Percentiles rank a stretch among this genome's conserved stretches.
Evolutionary conservation across 768 basidiomycete genomes (phyloP).

Genomic region (Asterophora lycoperdoides): DNA sequence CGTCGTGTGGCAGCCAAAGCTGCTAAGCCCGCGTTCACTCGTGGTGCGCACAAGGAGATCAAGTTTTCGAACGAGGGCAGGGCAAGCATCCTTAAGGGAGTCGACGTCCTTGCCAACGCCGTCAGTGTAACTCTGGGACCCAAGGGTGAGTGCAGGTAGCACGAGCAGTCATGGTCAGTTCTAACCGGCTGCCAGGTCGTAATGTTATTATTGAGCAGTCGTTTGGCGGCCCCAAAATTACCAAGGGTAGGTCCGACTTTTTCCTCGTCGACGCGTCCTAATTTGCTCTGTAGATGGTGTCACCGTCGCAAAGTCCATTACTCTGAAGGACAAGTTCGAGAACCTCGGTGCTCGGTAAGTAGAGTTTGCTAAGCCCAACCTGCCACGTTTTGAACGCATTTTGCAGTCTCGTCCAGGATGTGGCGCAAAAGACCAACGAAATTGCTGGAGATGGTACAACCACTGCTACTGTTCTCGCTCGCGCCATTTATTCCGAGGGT

Average conservation of each 20-base stretch:
- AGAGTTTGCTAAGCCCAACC: neutral
- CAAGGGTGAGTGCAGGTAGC: conserved; percentile 55
- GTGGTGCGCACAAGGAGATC: conserved; percentile 93
- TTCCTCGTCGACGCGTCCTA: neutral
- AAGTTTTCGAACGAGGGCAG: conserved; percentile 95
- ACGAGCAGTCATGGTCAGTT: neutral
- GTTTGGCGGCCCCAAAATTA: conserved; percentile 89
- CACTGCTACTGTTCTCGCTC: conserved; percentile 94
- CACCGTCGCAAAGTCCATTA: conserved; percentile 93
- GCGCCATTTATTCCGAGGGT: conserved; percentile 97
- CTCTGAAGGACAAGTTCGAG: conserved; percentile 96
- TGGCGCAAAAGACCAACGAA: conserved; percentile 96
- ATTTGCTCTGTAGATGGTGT: conserved; percentile 73
- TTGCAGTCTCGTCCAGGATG: conserved; percentile 84
- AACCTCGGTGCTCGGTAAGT: conserved; percentile 94
- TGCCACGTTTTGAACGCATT: neutral
- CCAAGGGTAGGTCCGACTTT: conserved; percentile 63
- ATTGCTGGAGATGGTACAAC: conserved; percentile 97
- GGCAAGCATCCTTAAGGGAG: conserved; percentile 90
- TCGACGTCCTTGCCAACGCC: conserved; percentile 95
- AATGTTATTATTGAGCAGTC: conserved; percentile 98
- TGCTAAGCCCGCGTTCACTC: conserved; percentile 47
- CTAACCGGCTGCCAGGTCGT: conserved; percentile 51
- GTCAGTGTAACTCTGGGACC: conserved; percentile 96
- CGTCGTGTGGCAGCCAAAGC: conserved; percentile 63